Base-by-base conservation (phyloP, 305 asterid species). In the Fraxinus velutina region DNA sequence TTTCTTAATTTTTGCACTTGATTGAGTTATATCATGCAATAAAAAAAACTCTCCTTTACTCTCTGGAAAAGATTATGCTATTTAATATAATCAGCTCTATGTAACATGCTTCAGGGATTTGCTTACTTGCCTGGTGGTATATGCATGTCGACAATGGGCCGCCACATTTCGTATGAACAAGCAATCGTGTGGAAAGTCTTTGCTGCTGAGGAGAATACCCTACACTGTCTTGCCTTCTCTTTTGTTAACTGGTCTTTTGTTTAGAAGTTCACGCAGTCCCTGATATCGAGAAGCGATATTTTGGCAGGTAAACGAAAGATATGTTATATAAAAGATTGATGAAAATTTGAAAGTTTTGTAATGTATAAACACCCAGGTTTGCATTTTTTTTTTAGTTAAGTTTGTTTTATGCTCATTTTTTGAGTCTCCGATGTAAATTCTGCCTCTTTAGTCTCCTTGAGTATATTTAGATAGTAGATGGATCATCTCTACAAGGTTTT, bases 121-220 rank as follows among this genome's bases (percentile, higher is more conserved):
- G 86, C 94, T 0, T 91, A 86, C 85, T 85, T 95, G 88, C 94
- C 98, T 0, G 97, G 94, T 57, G 98, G 98, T 8, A 85, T 95
- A 60, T 93, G 98, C 89, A 87, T 90, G 91, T 95, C 98, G 60
- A 92, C 97, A 10, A 95, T 95, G 98, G 98, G 98, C 3, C 95
- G 98, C 6, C 97, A 92, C n/a, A 85, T 90, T 37, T 91, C 98
- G 0, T 95, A 87, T 32, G 98, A 95, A 77, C 97, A 95, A 83
- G 98, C 94, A 13, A 83, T 92, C 0, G 97, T 92, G 21, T 95
- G 98, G 98, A 95, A 95, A 88, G 98, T 95, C n/a, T 88, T 91
- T 9, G 89, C 92, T 2, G 94, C 87, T 0, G 98, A 93, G 42
- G 97, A 92, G 47, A 89, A 79, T 73, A 82, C 85, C 0, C 90